phyloP scores from a whole-genome alignment of 1,284 basidiomycete species.

The Tylopilus orsonianus region DNA sequence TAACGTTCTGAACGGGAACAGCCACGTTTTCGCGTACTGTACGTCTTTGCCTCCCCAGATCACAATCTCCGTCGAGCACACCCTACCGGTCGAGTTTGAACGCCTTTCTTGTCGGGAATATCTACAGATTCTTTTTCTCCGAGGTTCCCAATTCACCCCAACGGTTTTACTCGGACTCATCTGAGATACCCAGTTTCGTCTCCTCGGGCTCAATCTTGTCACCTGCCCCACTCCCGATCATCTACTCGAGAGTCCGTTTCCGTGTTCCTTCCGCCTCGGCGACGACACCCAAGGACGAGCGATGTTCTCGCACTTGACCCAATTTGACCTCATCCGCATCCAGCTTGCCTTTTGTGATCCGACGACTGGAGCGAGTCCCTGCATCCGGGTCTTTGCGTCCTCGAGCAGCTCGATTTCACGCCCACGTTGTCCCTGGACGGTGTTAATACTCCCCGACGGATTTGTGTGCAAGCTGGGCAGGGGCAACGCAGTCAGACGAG shows the following conservation, averaged over 20 bases:
- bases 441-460: conserved; percentile 11
- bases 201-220: conserved; percentile 10
- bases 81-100: background rate
- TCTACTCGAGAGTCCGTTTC: conserved; percentile 7
- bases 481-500: background rate
- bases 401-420: conserved; percentile 10
- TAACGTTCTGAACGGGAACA: background rate
- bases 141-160: background rate
- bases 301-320: conserved; percentile 10
- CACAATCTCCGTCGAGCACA: background rate
- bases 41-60: background rate
- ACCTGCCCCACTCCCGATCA: conserved; percentile 3
- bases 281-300: conserved; percentile 3
- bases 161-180: conserved; percentile 3
- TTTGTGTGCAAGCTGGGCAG: background rate
- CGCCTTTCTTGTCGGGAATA: background rate
- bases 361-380: conserved; percentile 7
- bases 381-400: conserved; percentile 7
- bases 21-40: background rate
- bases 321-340: background rate
- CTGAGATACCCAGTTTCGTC: conserved; percentile 9
- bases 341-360: conserved; percentile 10
- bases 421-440: conserved; percentile 9
- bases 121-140: background rate
- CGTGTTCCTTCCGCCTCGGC: conserved; percentile 4